Evolutionary conservation across 805 yeast species (phyloP), one percentile per base, ranked within the genome.

Genomic region (Yarrowia sp.): DNA sequence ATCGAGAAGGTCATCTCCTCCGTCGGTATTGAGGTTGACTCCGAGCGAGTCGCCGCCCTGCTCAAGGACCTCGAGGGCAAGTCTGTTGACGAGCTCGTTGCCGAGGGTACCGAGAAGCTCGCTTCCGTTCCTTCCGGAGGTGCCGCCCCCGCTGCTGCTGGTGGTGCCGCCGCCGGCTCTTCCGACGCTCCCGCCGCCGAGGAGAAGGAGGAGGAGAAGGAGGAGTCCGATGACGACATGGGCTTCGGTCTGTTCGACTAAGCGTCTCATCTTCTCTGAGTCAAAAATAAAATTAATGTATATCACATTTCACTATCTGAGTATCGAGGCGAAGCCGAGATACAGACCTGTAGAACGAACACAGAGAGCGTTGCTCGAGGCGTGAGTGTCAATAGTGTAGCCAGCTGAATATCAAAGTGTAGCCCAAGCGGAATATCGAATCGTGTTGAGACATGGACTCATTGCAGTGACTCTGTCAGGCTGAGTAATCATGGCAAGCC

Each of bases 121-220:
- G 96, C 98, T 77, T 88, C 98, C 76, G 96, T 94, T 75, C 98
- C 98, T 83, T 78, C 97, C 79, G 98, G 97, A 82, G 98, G 97
- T 85, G 95, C 97, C 82, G 97, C 95, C 82, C 87, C 92, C 79
- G 83, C 95, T 76, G 82, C 89, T 77, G 84, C 87, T 79, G 86
- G 85, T 79, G 86, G 86, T 79, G 88, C 90, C 75, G 86, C 89
- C 77, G 88, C 89, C 77, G 89, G 85, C 78, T 90, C 82, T 81
- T 88, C 82, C 73, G 88, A 86, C 74, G 90, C 85, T 75, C 92
- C 84, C 73, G 95, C 82, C 70, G 97, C 82, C 71, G 95, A 81
- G 71, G 95, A 82, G 76, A 91, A 81, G 75, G 88, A 83, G 77
- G 92, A 85, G 77, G 93, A 83, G 76, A 88, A 79, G 74, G 89